Evolutionary conservation across 495 filamentous ascomycete genomes (phyloP), one percentile per base, ranked within the genome.

Genomic region (Diplogelasinospora grovesii): DNA sequence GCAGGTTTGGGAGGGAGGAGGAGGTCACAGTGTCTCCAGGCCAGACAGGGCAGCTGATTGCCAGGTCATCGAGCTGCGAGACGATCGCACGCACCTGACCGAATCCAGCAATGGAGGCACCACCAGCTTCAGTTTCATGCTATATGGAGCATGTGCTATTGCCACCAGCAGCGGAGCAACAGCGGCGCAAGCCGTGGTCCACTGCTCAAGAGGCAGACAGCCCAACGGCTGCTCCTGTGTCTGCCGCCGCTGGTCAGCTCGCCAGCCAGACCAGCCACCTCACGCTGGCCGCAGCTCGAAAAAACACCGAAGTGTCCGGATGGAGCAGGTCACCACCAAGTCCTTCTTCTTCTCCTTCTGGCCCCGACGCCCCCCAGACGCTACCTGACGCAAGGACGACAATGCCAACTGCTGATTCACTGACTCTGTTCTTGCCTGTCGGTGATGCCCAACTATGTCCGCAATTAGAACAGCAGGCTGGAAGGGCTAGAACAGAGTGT

Each of bases 191-290:
- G 3, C 8, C 29, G 8, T 32, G 29, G 8, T 13, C 29, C 2
- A 8, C 18, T 16, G 3, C 9, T 28, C 29, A 8, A 20, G 36
- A 37, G 18, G 13, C n/a, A 22, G 27, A 20, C 35, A 35, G 36
- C 37, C 39, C 43, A n/a, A n/a, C n/a, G n/a, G n/a, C n/a, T n/a
- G n/a, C n/a, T n/a, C n/a, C 16, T 19, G 46, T 46, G 34, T n/a
- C 40, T 8, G 22, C 31, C 22, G 32, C 34, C 23, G 36, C 43
- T 29, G 38, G 33, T 21, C 54, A 58, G 31, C 52, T 56, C 29
- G 46, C 41, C 42, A 45, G 37, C 30, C 48, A 49, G 43, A 40
- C 54, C 8, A 47, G 41, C 39, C 44, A 51, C 30, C 41, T 47
- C 36, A 48, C 45, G 11, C 45, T 58, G 25, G 50, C 54, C 32